Evolutionary conservation across 768 basidiomycete species (phyloP).

Genomic region (Rhizopogon vinicolor): DNA sequence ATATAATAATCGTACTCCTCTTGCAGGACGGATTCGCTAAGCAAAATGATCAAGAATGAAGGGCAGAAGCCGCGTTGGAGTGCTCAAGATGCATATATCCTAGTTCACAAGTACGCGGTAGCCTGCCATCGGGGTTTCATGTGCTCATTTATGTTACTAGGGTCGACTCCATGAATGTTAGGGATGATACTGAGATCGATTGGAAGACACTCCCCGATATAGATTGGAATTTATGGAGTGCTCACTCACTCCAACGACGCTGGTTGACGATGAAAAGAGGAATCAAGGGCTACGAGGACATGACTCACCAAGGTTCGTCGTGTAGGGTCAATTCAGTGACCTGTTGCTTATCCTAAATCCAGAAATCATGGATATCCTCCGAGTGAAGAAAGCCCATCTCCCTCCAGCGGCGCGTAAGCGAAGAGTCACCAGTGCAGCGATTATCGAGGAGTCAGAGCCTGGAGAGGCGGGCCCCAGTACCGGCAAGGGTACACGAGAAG

Average conservation of each 20-base stretch:
- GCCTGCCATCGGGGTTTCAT: neutral
- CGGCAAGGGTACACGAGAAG: constrained; percentile 21
- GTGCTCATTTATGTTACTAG: constrained; percentile 31
- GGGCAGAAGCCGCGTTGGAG: constrained; percentile 73
- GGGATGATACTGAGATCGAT: constrained; percentile 79
- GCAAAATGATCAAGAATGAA: constrained; percentile 66
- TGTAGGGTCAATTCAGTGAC: neutral
- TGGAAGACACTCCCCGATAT: constrained; percentile 75
- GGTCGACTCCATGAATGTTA: constrained; percentile 68
- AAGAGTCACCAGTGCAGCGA: constrained; percentile 49
- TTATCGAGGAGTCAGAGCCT: constrained; percentile 32
- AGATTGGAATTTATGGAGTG: constrained; percentile 83
- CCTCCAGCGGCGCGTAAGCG: constrained; percentile 40
- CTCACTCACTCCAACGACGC: constrained; percentile 72
- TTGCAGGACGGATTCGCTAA: constrained; percentile 70
- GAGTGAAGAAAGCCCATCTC: constrained; percentile 65
- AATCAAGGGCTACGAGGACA: constrained; percentile 73
- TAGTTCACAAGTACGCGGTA: constrained; percentile 68
- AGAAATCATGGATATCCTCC: constrained; percentile 83
- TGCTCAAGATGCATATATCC: constrained; percentile 69
- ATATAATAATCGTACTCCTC: neutral
- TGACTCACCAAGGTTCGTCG: constrained; percentile 68
- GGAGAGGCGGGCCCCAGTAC: constrained; percentile 30
- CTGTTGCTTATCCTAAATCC: neutral
- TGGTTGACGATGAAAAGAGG: constrained; percentile 79